phyloP scores from a whole-genome alignment of 1,284 basidiomycete genomes.

The Coriolopsis trogii region DNA sequence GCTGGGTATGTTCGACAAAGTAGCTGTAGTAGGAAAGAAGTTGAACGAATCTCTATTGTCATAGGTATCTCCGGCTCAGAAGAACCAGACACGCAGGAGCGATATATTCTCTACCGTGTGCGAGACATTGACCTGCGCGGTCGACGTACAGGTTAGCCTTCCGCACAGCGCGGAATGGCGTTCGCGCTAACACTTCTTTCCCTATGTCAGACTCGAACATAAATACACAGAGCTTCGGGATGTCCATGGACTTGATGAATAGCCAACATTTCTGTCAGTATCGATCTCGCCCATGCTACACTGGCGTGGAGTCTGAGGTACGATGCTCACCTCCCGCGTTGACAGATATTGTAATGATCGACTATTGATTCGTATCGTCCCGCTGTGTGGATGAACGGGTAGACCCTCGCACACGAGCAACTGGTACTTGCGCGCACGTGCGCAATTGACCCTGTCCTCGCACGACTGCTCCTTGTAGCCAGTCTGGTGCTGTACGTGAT shows the following conservation, averaged over 20 bases:
- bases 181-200: not conserved
- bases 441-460: constrained; percentile 9
- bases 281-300: not conserved
- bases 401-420: not conserved
- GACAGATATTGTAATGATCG: constrained; percentile 1
- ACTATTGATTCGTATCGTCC: not conserved
- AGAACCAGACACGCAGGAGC: not conserved
- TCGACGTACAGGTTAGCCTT: constrained; percentile 1
- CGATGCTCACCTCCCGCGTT: constrained; percentile 1
- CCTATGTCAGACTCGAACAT: constrained; percentile 4
- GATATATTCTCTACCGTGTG: constrained; percentile 1
- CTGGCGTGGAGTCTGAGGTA: too few relatives aligned
- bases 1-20: not conserved
- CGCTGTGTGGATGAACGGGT: not conserved
- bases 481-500: constrained; percentile 7
- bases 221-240: constrained; percentile 9
- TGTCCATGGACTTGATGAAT: not conserved
- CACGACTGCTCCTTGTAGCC: constrained; percentile 5
- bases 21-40: not conserved
- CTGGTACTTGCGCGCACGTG: constrained; percentile 1
- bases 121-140: constrained; percentile 7
- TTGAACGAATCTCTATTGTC: not conserved
- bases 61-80: not conserved
- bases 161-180: too few relatives aligned
- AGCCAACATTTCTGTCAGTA: not conserved